These are phyloP conservation scores for Candida sp. DNA, from an alignment of 1,139 yeast genomes.

Conservation along the genomic window DNA sequence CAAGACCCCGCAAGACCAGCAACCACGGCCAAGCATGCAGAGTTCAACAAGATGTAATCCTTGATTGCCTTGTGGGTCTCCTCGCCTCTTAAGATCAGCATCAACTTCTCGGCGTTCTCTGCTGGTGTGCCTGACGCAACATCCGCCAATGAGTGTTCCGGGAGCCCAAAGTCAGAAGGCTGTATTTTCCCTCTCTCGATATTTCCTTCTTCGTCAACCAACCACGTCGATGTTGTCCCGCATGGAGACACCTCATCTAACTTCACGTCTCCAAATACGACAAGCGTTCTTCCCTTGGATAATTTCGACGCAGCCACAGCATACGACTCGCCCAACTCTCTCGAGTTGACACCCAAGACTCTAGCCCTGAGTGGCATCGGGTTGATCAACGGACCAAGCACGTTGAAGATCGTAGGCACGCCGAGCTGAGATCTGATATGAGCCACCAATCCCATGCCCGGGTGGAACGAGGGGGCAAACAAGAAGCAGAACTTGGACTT, in stretches of 20 bases:
- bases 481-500: constrained; percentile 70
- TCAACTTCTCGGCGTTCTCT: constrained; percentile 74
- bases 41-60: constrained; percentile 86
- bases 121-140: constrained; percentile 89
- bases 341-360: constrained; percentile 87
- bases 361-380: constrained; percentile 87
- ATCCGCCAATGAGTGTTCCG: constrained; percentile 66
- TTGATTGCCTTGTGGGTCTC: constrained; percentile 55
- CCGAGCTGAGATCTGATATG: constrained; percentile 77
- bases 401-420: constrained; percentile 91
- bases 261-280: constrained; percentile 92
- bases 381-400: constrained; percentile 90
- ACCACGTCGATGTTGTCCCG: constrained; percentile 84
- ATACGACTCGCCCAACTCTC: constrained; percentile 77
- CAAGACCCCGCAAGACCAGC: constrained; percentile 71
- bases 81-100: constrained; percentile 57
- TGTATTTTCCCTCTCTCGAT: constrained; percentile 41
- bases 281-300: constrained; percentile 63
- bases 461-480: constrained; percentile 94
- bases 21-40: constrained; percentile 85
- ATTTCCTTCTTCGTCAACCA: constrained; percentile 51
- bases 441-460: constrained; percentile 89
- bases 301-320: constrained; percentile 77
- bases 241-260: constrained; percentile 93
- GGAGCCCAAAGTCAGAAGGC: constrained; percentile 79